Evolutionary conservation across 768 basidiomycete genomes (phyloP), one percentile per base, ranked within the genome.

Genomic region (Paxillus rubicundulus): DNA sequence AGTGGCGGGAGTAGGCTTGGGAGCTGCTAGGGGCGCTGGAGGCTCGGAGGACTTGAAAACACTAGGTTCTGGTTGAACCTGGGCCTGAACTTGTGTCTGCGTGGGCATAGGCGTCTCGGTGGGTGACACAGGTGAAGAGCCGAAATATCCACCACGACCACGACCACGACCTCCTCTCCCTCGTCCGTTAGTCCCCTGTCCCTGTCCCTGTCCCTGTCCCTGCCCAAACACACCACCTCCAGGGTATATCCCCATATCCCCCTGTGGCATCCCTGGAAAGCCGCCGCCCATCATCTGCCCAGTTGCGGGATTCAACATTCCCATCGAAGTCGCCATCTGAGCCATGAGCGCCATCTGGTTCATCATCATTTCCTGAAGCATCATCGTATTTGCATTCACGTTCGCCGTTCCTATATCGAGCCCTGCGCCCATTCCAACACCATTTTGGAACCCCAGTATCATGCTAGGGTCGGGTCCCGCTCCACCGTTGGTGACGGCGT

Each of bases 331-430:
- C 38, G 89, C 89, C 85, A 96, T 89, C 72, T 94, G 92, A 50
- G 88, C 84, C 93, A 95, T 94, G 63, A 95, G 77, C 24, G 90
- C 87, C 88, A 92, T 91, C 66, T 93, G 87, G 68, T 81, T 89
- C 81, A 89, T 85, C 83, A 94, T 85, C 80, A 94, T 86, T 66
- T 92, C 92, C 69, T 93, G 92, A 59, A 95, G 70, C 70, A 87
- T 71, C 54, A 89, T 58, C 37, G 87, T 85, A 60, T 85, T 90
- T 42, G 78, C 50, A 70, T 65, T 91, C 84, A 51, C 57, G 36
- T 80, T 87, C 80, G 38, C 75, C 72, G 55, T 69, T 64, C 43
- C 72, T 75, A 47, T 63, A 37, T 62, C 76, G 76, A 64, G 60
- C 46, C 64, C 51, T 16, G 44, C 6, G 16, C 52, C 24, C 68